phyloP scores from a whole-genome alignment of 441 rosid genomes.

The Omphalea diandra region DNA sequence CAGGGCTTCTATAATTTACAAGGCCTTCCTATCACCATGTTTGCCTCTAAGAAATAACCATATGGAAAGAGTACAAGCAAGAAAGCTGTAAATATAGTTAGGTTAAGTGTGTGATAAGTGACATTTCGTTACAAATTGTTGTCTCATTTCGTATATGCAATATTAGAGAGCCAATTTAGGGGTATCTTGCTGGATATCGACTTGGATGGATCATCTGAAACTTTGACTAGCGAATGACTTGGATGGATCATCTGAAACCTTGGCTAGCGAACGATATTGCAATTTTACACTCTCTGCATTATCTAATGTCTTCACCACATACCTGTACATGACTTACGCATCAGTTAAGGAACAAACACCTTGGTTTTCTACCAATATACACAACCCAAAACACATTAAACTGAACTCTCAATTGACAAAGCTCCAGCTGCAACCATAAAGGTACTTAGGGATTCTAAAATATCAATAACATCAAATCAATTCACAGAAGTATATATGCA shows the following conservation, averaged over 20 bases:
- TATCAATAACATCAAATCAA: neutral
- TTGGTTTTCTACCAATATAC: neutral
- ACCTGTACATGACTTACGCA: constrained; percentile 45
- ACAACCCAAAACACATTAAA: neutral
- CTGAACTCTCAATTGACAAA: neutral
- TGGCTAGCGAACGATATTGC: constrained; percentile 88
- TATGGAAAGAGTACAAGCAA: constrained; percentile 3
- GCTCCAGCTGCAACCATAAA: neutral
- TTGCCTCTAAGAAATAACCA: constrained; percentile 10
- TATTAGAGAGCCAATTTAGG: constrained; percentile 50
- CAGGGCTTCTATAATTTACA: constrained; percentile 22
- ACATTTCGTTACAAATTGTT: neutral
- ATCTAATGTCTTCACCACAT: constrained; percentile 90
- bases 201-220: too few species aligned
- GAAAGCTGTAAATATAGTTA: constrained; percentile 13
- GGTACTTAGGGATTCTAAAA: neutral
- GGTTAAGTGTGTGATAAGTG: constrained; percentile 7
- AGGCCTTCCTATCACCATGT: constrained; percentile 6
- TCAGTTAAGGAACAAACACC: constrained; percentile 8
- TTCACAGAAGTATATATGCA: neutral
- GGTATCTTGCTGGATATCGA: constrained; percentile 52
- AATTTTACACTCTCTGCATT: constrained; percentile 93
- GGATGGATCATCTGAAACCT: constrained; percentile 47
- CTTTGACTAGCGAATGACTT: too few species aligned
- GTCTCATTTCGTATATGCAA: constrained; percentile 3